Evolutionary conservation across 2,329 filamentous ascomycete genomes (phyloP), one percentile per base, ranked within the genome.

Genomic region (Fusarium heterosporum): DNA sequence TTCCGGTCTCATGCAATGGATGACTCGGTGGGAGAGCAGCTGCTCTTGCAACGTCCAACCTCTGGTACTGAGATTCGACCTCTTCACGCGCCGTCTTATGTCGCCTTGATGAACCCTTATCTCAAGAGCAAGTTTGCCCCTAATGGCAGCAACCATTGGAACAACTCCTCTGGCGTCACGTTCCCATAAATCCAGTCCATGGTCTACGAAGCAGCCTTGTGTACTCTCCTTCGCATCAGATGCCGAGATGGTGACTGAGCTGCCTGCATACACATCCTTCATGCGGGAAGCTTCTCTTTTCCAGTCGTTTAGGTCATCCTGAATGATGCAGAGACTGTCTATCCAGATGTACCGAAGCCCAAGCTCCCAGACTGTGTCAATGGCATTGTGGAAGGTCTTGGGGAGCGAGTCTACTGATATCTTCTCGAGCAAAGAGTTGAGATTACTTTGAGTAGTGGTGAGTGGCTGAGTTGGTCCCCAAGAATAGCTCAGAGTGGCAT

Each of bases 311-410:
- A 40, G 22, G 16, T 67, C 53, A 17, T 68, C 62, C 40, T 71
- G 65, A 2, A 67, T 30, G n/a, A 71, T 61, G 16, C 66, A 70
- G 4, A 70, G 47, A 1, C 60, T 34, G 22, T 61, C 54, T 6
- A 70, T 61, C 69, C 66, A 71, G 19, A 71, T 40, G 7, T 64
- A 71, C 17, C 46, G 9, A 7, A 55, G 30, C 1, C 42, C 54
- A 3, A 71, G 51, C 2, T 17, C 19, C 34, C 41, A 45, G 3
- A 50, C 28, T 1, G 40, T 43, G 0, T 49, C 22, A 2, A 49
- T 51, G 0, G 65, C 56, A 3, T 71, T 54, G 1, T 30, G 30
- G 16, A 70, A 62, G 1, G 56, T 66, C 4, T n/a, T 14, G 1
- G 46, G 38, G 12, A 56, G 53, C 22, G 25, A 52, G 1, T 34